phyloP scores from a whole-genome alignment of 2,329 filamentous ascomycete species.

The Xylaria hypoxylon region DNA sequence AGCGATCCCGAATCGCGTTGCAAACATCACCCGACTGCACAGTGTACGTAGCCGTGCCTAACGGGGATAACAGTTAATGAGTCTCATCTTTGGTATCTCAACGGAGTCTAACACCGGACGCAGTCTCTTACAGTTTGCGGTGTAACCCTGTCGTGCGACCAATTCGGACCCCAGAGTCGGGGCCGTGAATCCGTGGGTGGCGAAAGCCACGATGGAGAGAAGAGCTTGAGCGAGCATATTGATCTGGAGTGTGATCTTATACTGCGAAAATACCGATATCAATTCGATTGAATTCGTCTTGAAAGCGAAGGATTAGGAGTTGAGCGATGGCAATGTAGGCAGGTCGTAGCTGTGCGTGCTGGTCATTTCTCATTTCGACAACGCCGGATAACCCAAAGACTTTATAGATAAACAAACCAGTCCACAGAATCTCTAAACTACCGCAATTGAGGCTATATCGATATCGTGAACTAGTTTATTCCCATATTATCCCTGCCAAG shows the following conservation, averaged over 20 bases:
- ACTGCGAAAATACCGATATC: neutral
- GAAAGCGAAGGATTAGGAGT: neutral
- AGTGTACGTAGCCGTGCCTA: slow-evolving; percentile 42
- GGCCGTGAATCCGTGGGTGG: slow-evolving; percentile 37
- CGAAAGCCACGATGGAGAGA: slow-evolving; percentile 38
- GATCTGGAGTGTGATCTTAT: slow-evolving; percentile 18
- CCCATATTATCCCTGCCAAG: neutral
- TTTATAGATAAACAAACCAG: slow-evolving; percentile 28
- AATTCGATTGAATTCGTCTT: neutral
- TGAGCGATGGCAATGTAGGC: neutral
- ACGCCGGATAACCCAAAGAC: neutral
- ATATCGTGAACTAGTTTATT: neutral
- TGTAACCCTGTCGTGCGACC: slow-evolving; percentile 44
- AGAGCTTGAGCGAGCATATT: slow-evolving; percentile 43
- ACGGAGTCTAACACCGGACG: neutral
- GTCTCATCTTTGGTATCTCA: neutral
- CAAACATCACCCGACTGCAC: slow-evolving; percentile 42
- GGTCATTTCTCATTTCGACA: slow-evolving; percentile 18
- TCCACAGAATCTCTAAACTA: neutral
- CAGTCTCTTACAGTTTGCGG: slow-evolving; percentile 37
- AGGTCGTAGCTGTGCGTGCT: slow-evolving; percentile 23
- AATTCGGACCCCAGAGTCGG: slow-evolving; percentile 34
- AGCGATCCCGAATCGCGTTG: slow-evolving; percentile 39
- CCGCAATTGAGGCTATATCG: slow-evolving; percentile 10
- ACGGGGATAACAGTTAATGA: neutral